Conservation (phyloP, 805 yeast species). For the Candida pini region DNA sequence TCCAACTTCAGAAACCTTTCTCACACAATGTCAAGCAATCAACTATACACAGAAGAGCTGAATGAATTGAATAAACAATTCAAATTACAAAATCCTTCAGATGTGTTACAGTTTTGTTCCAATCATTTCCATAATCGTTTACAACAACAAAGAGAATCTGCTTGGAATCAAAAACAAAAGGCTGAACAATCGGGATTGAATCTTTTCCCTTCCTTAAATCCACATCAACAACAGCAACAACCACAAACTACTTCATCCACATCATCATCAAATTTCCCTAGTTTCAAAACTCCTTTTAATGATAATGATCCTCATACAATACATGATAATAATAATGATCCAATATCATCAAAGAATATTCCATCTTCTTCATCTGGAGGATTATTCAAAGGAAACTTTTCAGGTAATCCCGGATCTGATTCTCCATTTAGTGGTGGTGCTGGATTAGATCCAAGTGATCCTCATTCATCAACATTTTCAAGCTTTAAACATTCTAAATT, state of each 20-base stretch:
- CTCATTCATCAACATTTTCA: background rate
- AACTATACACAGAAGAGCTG: slow-evolving; percentile 39
- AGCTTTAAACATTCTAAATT: background rate
- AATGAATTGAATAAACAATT: slow-evolving; percentile 57
- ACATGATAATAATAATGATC: slow-evolving; percentile 27
- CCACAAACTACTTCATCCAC: slow-evolving; percentile 25
- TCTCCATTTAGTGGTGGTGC: too few species aligned
- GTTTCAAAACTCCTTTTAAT: slow-evolving; percentile 57
- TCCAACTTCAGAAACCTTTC: background rate
- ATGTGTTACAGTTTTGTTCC: slow-evolving; percentile 70
- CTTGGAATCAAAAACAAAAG: slow-evolving; percentile 44
- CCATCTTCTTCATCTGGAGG: slow-evolving; percentile 3
- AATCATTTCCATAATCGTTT: slow-evolving; percentile 61
- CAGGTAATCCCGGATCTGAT: too few species aligned
- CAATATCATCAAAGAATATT: too few species aligned
- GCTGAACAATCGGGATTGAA: slow-evolving; percentile 48
- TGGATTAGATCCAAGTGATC: slow-evolving; percentile 4
- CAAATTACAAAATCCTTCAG: slow-evolving; percentile 51
- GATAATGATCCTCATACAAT: slow-evolving; percentile 59
- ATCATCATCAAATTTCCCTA: too few species aligned
- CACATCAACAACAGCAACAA: slow-evolving; percentile 11
- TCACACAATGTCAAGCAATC: slow-evolving; percentile 16
- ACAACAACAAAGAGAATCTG: slow-evolving; percentile 50
- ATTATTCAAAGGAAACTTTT: slow-evolving; percentile 25
- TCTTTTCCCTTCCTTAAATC: slow-evolving; percentile 15